phyloP scores from a whole-genome alignment of 805 yeast species.

The Deakozyma indianensis region DNA sequence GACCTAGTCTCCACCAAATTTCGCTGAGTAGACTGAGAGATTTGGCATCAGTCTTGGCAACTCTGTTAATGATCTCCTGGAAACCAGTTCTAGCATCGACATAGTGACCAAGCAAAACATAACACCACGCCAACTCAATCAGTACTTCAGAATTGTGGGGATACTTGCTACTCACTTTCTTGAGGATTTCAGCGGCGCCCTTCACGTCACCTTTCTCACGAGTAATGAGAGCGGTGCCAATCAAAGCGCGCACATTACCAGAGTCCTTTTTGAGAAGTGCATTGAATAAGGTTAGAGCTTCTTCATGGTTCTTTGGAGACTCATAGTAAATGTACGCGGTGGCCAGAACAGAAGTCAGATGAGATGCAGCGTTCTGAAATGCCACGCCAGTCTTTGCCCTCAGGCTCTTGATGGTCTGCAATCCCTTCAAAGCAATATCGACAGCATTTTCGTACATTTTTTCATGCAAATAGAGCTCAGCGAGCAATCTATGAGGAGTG shows the following conservation, averaged over 20 bases:
- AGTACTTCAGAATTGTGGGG: conserved; percentile 48
- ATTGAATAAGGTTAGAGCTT: conserved; percentile 62
- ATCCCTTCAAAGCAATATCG: conserved; percentile 44
- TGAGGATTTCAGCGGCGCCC: conserved; percentile 41
- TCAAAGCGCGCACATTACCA: conserved; percentile 42
- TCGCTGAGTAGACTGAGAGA: conserved; percentile 44
- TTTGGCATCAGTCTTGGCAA: conserved; percentile 37
- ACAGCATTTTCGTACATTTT: conserved; percentile 53
- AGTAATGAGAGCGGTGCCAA: conserved; percentile 72
- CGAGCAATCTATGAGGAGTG: conserved; percentile 45
- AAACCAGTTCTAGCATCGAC: conserved; percentile 39
- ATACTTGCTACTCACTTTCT: conserved; percentile 30
- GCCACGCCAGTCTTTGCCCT: conserved; percentile 32
- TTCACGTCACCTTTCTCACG: conserved; percentile 47
- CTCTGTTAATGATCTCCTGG: conserved; percentile 26
- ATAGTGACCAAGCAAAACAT: conserved; percentile 37
- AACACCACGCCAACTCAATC: conserved; percentile 69
- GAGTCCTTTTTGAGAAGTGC: conserved; percentile 35
- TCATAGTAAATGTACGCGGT: conserved; percentile 70
- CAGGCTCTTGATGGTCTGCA: conserved; percentile 29
- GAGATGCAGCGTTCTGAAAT: conserved; percentile 39
- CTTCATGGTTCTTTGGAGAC: conserved; percentile 73
- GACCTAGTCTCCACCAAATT: conserved; percentile 61
- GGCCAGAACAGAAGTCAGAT: conserved; percentile 53
- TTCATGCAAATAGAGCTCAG: conserved; percentile 42